Base-by-base conservation (phyloP, 2,329 filamentous ascomycete genomes). In the Beauveria scarabaeidicola region DNA sequence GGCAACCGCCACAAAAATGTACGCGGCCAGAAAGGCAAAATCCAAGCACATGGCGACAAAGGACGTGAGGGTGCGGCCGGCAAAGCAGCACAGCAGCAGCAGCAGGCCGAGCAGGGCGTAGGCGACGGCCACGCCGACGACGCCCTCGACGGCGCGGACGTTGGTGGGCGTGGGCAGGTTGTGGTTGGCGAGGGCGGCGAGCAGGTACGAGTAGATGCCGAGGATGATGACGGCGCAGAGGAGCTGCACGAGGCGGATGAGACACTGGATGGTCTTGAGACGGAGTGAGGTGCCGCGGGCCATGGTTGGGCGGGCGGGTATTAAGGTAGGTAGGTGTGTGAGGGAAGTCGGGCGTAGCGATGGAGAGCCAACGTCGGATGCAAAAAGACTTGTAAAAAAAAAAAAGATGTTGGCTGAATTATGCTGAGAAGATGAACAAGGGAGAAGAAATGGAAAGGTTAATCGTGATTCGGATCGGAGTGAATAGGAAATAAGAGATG, bases 181-280 rank as follows among this genome's bases (percentile, higher is more conserved):
- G 73, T 90, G 84, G 67, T 87, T 83, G 63, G 81, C 72, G 15
- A 92, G 82, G 9, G 88, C 81, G 9, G 88, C 84, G 53, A 97
- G 83, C 79, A 91, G 95, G 79, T 95, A 96, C 53, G 86, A 87
- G 79, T 88, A 92, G 68, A 94, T 82, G 65, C 82, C 88, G 63
- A 97, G 82, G 62, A 93, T 82, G 65, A 96, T 80, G 61, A 81
- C 84, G 9, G 87, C 80, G 71, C 85, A 89, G 69, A 83, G 79
- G 73, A 96, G 88, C 68, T 90, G 84, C 60, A 96, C 74, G 64
- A 81, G 75, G 65, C 93, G 89, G 68, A 95, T 77, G 70, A 87
- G 79, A 71, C 87, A 88, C 68, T 90, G 87, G 51, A 82, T 61
- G 61, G 81, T 74, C 68, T 90, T 90, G 66, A 96, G 83, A 66